phyloP scores from a whole-genome alignment of 2,329 filamentous ascomycete species.

The Colletotrichum orbiculare region DNA sequence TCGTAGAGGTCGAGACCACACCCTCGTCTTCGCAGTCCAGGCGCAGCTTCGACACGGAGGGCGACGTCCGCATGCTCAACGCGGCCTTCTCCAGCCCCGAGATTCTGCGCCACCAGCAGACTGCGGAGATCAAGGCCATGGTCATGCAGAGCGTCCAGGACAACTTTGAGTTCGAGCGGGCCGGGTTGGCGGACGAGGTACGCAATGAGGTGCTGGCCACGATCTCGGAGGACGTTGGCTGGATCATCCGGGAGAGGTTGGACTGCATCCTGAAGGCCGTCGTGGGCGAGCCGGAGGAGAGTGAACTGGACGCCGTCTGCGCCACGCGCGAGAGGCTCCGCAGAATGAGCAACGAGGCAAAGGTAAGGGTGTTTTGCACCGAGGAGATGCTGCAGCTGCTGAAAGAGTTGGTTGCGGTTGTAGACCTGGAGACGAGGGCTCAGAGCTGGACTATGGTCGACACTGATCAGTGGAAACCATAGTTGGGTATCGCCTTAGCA shows the following conservation, averaged over 20 bases:
- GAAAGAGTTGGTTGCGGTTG: neutral
- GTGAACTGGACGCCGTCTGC: conserved; percentile 5
- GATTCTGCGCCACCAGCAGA: neutral
- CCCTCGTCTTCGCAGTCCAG: conserved; percentile 5
- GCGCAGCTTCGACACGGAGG: conserved; percentile 14
- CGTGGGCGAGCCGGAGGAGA: neutral
- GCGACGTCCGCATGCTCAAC: conserved; percentile 23
- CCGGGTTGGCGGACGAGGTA: conserved; percentile 7
- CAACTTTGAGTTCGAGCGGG: conserved; percentile 18
- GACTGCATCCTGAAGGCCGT: neutral
- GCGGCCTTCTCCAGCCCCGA: conserved; percentile 3
- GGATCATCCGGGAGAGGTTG: neutral
- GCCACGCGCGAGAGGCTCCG: conserved; percentile 18
- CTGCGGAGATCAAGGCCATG: neutral
- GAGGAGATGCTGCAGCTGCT: conserved; percentile 19
- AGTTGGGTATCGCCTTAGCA: neutral
- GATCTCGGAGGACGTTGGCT: neutral
- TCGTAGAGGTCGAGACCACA: neutral
- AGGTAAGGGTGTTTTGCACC: conserved; percentile 24
- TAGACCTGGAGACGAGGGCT: conserved; percentile 10
- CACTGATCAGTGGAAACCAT: neutral
- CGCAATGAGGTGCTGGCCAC: conserved; percentile 1
- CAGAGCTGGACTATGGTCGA: conserved; percentile 16
- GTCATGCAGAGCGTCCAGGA: neutral
- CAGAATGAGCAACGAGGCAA: conserved; percentile 17